Percentiles rank a stretch among this genome's conserved stretches.
These are phyloP conservation scores for Rhodotorula sp. DNA, from an alignment of 1,284 basidiomycete species.

Conservation along the genomic window DNA sequence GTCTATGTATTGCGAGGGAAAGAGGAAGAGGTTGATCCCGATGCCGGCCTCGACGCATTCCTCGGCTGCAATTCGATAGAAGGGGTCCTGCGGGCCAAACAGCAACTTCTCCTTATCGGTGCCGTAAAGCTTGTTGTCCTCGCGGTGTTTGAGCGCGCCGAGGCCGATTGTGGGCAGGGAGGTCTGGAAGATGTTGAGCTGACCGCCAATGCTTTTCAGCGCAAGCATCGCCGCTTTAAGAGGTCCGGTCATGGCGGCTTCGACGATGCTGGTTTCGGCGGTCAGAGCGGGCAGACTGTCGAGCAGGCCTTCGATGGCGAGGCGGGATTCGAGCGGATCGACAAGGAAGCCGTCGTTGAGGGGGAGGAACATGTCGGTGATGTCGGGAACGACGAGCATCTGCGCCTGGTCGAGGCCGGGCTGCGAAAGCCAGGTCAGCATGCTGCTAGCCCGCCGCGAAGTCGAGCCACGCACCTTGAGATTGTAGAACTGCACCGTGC, in stretches of 20 bases:
- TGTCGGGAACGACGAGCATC: conserved; percentile 82
- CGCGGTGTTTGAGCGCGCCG: conserved; percentile 62
- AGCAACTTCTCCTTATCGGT: conserved; percentile 84
- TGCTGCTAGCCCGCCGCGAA: not conserved
- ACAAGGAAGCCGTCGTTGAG: conserved; percentile 72
- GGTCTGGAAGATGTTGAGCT: conserved; percentile 77
- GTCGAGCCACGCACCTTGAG: conserved; percentile 62
- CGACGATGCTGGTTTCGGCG: conserved; percentile 55
- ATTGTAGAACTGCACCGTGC: conserved; percentile 83
- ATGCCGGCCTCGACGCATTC: conserved; percentile 87
- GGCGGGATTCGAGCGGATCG: conserved; percentile 64
- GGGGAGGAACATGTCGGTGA: conserved; percentile 88
- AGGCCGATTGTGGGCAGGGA: conserved; percentile 75
- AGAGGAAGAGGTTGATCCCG: conserved; percentile 85
- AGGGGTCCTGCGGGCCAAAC: conserved; percentile 70
- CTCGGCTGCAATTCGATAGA: conserved; percentile 80
- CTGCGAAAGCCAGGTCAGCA: conserved; percentile 49
- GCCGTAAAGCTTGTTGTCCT: conserved; percentile 75
- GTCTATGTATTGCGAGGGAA: conserved; percentile 79
- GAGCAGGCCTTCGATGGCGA: conserved; percentile 51
- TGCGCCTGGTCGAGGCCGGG: conserved; percentile 61
- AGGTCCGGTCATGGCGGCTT: conserved; percentile 76
- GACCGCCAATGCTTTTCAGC: conserved; percentile 79
- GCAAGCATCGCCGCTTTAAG: conserved; percentile 70
- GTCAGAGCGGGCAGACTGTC: conserved; percentile 67